Conservation (phyloP, 2,329 filamentous ascomycete species). For the Pseudopithomyces chartarum region DNA sequence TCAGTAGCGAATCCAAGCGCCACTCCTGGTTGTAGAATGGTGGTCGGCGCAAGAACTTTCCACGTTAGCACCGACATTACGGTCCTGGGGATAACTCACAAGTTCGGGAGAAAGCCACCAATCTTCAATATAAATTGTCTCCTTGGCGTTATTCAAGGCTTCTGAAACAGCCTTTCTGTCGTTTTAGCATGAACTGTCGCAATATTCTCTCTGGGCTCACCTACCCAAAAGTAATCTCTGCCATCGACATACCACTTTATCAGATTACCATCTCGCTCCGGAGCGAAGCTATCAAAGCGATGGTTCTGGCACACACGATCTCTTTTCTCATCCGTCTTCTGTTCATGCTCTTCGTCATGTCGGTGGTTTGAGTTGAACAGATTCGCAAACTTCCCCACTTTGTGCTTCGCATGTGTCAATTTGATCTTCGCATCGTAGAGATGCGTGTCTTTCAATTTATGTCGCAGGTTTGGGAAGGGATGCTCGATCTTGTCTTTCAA, state of each 20-base stretch:
- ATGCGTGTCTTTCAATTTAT: slow-evolving; percentile 53
- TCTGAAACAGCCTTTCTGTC: slow-evolving; percentile 71
- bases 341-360: slow-evolving; percentile 91
- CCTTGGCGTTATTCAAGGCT: slow-evolving; percentile 85
- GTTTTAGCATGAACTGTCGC: not conserved
- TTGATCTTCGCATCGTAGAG: slow-evolving; percentile 58
- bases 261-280: slow-evolving; percentile 80
- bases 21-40: slow-evolving; percentile 83
- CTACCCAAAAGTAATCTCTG: slow-evolving; percentile 82
- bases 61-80: slow-evolving; percentile 5
- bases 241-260: slow-evolving; percentile 98
- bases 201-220: not conserved
- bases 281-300: slow-evolving; percentile 89
- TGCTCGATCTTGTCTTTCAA: slow-evolving; percentile 46
- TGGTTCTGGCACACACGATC: slow-evolving; percentile 72
- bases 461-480: slow-evolving; percentile 46
- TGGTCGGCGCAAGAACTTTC: slow-evolving; percentile 76
- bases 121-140: slow-evolving; percentile 93
- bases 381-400: slow-evolving; percentile 68
- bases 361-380: slow-evolving; percentile 85
- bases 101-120: slow-evolving; percentile 96
- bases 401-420: slow-evolving; percentile 64
- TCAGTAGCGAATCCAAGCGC: slow-evolving; percentile 83
- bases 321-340: slow-evolving; percentile 81
- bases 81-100: slow-evolving; percentile 13